phyloP scores from a whole-genome alignment of 495 filamentous ascomycete genomes.

The Talaromyces nanjingensis region DNA sequence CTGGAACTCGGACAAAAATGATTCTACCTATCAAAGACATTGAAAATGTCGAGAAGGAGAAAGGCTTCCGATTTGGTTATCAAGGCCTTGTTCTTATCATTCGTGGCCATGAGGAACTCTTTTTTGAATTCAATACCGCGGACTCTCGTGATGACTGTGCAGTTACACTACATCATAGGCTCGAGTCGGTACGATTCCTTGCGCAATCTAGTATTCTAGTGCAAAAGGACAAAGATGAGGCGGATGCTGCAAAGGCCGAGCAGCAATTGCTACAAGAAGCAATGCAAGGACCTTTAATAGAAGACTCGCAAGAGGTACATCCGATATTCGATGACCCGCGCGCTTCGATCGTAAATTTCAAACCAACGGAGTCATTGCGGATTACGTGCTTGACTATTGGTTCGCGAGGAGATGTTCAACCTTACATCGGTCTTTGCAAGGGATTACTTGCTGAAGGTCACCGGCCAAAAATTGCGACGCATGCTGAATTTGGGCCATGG shows the following conservation, averaged over 20 bases:
- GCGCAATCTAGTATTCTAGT: slow-evolving; percentile 69
- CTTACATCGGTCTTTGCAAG: slow-evolving; percentile 95
- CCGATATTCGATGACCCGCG: slow-evolving; percentile 90
- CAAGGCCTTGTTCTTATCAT: slow-evolving; percentile 88
- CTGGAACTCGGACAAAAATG: slow-evolving; percentile 87
- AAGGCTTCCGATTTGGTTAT: slow-evolving; percentile 88
- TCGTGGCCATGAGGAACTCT: slow-evolving; percentile 89
- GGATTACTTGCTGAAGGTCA: slow-evolving; percentile 84
- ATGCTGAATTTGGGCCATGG: slow-evolving; percentile 85
- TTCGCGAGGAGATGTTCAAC: slow-evolving; percentile 92
- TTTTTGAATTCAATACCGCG: slow-evolving; percentile 81
- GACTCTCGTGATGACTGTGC: slow-evolving; percentile 84
- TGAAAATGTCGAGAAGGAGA: slow-evolving; percentile 91
- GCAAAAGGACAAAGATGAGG: slow-evolving; percentile 61
- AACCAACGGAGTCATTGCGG: slow-evolving; percentile 71
- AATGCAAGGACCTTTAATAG: slow-evolving; percentile 43
- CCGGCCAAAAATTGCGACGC: slow-evolving; percentile 80
- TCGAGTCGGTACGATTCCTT: slow-evolving; percentile 67
- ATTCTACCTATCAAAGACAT: slow-evolving; percentile 88
- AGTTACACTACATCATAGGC: slow-evolving; percentile 66
- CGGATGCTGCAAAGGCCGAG: slow-evolving; percentile 73
- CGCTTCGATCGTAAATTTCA: slow-evolving; percentile 92
- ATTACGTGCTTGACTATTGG: slow-evolving; percentile 95
- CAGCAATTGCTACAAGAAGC: slow-evolving; percentile 77
- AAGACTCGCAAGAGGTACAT: slow-evolving; percentile 39